phyloP scores from a whole-genome alignment of 2,329 filamentous ascomycete species.

The Phyllosticta citrichinensis region DNA sequence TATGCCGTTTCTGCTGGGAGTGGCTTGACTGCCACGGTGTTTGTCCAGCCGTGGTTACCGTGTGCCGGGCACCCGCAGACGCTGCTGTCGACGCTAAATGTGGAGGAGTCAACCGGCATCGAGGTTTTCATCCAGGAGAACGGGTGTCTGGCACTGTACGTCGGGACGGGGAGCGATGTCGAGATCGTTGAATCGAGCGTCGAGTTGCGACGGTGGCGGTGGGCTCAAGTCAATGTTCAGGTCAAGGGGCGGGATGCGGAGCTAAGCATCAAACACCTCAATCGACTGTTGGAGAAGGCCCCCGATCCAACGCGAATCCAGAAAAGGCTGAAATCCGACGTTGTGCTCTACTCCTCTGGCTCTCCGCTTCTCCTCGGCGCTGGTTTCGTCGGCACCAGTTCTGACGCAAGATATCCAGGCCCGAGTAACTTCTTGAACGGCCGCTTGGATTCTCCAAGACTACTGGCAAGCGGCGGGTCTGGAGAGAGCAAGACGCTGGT shows the following conservation, averaged over 20 bases:
- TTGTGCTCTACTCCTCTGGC: background rate
- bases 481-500: background rate
- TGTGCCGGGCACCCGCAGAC: background rate
- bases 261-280: background rate
- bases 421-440: background rate
- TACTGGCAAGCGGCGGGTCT: background rate
- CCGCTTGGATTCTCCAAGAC: background rate
- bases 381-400: background rate
- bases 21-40: background rate
- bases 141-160: background rate
- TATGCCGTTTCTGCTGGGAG: background rate
- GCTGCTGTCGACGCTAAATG: slow-evolving; percentile 9
- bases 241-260: background rate
- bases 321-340: background rate
- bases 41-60: background rate
- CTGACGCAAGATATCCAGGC: background rate
- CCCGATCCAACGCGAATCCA: background rate
- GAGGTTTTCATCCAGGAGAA: background rate
- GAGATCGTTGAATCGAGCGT: background rate
- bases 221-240: background rate
- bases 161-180: background rate
- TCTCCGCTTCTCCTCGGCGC: background rate
- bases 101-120: background rate
- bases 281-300: background rate
- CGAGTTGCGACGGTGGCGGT: background rate